Conservation (phyloP, 495 filamentous ascomycete genomes). For the Talaromyces thailandensis region DNA sequence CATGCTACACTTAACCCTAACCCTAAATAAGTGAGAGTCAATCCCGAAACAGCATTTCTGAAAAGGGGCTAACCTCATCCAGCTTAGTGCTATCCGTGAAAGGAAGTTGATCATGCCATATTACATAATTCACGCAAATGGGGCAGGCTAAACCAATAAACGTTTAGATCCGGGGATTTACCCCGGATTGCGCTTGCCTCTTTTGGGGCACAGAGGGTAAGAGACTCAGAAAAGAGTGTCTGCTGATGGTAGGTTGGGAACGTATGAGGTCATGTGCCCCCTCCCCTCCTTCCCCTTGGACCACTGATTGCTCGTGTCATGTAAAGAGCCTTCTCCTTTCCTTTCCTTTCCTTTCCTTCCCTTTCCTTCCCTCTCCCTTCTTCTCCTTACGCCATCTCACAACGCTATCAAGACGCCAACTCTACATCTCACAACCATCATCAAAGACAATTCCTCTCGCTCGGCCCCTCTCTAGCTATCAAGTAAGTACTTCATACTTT, state of each 20-base stretch:
- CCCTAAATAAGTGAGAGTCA: too few relatives aligned
- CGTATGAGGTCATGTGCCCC: constrained; percentile 3
- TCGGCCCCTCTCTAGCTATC: not conserved
- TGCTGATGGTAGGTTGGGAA: not conserved
- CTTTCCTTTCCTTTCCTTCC: too few relatives aligned
- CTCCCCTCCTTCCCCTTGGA: not conserved
- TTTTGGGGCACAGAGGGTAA: not conserved
- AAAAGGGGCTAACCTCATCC: not conserved
- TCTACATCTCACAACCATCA: not conserved
- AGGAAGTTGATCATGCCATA: not conserved
- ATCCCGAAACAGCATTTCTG: not conserved
- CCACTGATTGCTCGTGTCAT: not conserved
- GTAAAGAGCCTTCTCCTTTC: not conserved
- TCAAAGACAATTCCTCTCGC: not conserved
- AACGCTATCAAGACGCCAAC: not conserved
- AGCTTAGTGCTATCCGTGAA: not conserved
- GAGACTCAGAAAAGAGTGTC: too few relatives aligned
- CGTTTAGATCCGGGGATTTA: not conserved
- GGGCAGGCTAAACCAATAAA: not conserved
- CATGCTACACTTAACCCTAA: too few relatives aligned
- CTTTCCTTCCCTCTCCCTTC: not conserved
- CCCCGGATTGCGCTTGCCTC: not conserved
- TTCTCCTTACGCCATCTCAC: not conserved
- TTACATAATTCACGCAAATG: not conserved
- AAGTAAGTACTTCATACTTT: not conserved